Evolutionary conservation across 371 early-diverging fungal species (phyloP).

Genomic region (Mortierella sp.): DNA sequence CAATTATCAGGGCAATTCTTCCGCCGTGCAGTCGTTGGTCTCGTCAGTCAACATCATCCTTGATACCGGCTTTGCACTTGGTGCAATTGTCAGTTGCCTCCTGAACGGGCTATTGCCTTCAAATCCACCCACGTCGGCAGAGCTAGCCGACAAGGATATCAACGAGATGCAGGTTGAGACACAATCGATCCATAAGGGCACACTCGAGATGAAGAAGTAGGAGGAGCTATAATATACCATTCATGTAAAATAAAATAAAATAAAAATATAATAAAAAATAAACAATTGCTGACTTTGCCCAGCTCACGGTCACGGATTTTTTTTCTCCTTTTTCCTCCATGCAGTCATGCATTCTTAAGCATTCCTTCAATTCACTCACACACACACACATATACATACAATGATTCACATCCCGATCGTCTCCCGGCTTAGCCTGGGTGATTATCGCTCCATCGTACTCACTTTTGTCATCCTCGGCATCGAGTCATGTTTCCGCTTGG

Average conservation of each 20-base stretch:
- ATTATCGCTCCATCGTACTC: constrained; percentile 65
- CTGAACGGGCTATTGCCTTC: constrained; percentile 64
- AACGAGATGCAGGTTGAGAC: constrained; percentile 45
- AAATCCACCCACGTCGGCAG: constrained; percentile 14
- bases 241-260: background rate
- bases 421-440: constrained; percentile 60
- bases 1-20: constrained; percentile 62
- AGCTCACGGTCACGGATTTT: background rate
- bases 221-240: background rate
- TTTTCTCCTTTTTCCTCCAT: no score
- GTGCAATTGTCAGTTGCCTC: constrained; percentile 65
- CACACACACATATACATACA: background rate
- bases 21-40: constrained; percentile 63
- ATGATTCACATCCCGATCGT: constrained; percentile 50
- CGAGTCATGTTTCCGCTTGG: constrained; percentile 75
- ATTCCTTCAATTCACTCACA: background rate
- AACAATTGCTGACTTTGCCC: background rate
- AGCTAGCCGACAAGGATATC: constrained; percentile 19
- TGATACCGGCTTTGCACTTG: constrained; percentile 67
- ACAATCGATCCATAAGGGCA: constrained; percentile 30
- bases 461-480: constrained; percentile 75
- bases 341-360: background rate
- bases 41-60: constrained; percentile 69
- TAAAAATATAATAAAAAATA: no score
- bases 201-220: background rate